Conservation (phyloP, 31 red algal genomes). For the Bonnemaisonia californica region DNA sequence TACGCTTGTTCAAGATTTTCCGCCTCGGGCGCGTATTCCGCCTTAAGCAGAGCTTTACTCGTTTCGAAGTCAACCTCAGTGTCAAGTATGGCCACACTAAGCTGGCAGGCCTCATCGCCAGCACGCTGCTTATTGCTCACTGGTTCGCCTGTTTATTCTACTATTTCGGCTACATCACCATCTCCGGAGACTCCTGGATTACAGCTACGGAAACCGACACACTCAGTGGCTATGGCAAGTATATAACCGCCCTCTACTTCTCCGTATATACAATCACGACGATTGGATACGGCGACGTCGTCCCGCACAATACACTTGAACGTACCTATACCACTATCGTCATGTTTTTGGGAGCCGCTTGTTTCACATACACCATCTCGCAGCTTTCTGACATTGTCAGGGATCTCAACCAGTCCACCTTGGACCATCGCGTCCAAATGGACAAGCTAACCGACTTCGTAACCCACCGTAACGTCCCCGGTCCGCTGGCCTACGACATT, state of each 20-base stretch:
- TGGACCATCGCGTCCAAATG: constrained; percentile 60
- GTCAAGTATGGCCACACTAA: constrained; percentile 66
- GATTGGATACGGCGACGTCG: constrained; percentile 83
- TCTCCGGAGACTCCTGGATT: background rate
- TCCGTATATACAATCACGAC: constrained; percentile 83
- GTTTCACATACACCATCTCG: constrained; percentile 71
- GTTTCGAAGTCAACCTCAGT: constrained; percentile 65
- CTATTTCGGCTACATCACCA: constrained; percentile 56
- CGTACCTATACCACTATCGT: constrained; percentile 66
- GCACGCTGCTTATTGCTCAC: constrained; percentile 57
- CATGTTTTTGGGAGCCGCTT: constrained; percentile 84
- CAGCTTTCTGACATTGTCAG: constrained; percentile 53
- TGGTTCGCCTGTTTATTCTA: constrained; percentile 81
- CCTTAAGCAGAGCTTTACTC: constrained; percentile 29
- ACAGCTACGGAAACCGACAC: constrained; percentile 28
- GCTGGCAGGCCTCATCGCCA: constrained; percentile 36
- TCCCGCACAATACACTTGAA: constrained; percentile 61
- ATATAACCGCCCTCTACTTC: constrained; percentile 77
- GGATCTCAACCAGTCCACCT: constrained; percentile 47
- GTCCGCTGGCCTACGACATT: constrained; percentile 37
- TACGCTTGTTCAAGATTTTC: constrained; percentile 63
- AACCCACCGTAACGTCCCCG: constrained; percentile 33
- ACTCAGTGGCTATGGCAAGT: constrained; percentile 50
- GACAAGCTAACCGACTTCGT: constrained; percentile 53
- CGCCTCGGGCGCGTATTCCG: constrained; percentile 44